Percentiles rank a stretch among this genome's conserved stretches.
Evolutionary conservation across 1,139 yeast genomes (phyloP).

Genomic region (Taphrina communis): DNA sequence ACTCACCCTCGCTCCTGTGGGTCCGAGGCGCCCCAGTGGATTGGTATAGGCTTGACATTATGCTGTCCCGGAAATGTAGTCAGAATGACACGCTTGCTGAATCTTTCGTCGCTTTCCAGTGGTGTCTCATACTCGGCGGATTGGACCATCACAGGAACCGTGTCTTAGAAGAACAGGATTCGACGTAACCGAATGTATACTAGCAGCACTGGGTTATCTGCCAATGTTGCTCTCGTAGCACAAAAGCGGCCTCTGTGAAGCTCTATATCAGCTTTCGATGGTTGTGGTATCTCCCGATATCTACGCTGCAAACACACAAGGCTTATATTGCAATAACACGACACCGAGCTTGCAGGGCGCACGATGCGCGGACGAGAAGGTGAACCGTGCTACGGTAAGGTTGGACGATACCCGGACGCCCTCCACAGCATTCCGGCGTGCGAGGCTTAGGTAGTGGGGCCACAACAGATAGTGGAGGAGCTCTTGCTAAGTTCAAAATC

Average conservation of each 20-base stretch:
- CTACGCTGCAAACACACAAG: no score
- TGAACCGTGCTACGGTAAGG: no score
- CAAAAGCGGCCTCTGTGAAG: no score
- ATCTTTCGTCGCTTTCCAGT: constrained; percentile 13
- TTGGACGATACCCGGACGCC: no score
- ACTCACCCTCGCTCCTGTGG: constrained; percentile 59
- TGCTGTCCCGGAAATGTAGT: constrained; percentile 58
- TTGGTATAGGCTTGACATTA: constrained; percentile 57
- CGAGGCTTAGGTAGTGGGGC: neutral
- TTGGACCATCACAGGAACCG: neutral
- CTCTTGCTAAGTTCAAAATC: neutral
- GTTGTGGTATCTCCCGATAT: no score
- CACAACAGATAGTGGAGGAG: constrained; percentile 16
- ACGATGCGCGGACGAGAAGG: no score
- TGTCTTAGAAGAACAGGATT: neutral
- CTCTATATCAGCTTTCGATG: no score
- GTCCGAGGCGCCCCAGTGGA: constrained; percentile 61
- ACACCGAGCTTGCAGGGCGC: no score
- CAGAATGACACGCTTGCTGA: constrained; percentile 34
- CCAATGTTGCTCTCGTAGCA: no score
- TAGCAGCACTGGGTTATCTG: neutral
- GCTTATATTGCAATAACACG: no score
- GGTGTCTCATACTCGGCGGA: constrained; percentile 4
- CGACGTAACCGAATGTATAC: neutral
- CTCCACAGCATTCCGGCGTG: no score